Base-by-base conservation (phyloP, 345 rosid genomes). In the Syzygium jambos region DNA sequence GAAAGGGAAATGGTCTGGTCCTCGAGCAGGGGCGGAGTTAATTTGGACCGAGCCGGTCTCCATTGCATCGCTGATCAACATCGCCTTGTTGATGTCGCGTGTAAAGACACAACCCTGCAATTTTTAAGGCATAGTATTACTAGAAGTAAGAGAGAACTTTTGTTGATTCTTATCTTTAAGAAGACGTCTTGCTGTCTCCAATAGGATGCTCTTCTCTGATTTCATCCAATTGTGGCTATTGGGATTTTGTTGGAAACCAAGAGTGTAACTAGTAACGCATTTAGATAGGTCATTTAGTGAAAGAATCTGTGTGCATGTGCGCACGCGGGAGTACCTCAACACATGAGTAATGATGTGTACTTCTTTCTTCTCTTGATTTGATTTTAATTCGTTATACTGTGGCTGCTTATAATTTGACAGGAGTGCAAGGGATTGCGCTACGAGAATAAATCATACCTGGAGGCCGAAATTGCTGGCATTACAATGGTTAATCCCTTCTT, bases 11-110 rank as follows among this genome's bases (percentile, higher is more conserved):
- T 98, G 99, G 86, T 98, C 99, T 0, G 99, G 99, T 55, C 99
- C 99, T 17, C 99, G 96, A 90, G 99, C 99, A 2, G 99, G 99
- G 2, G 99, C 99, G 2, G 99, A 98, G 95, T 98, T 98, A 84
- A 98, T 98, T 92, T 95, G 99, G 88, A 98, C 99, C 0, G 99
- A 96, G n/a, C 99, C 99, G 0, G 99, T 94, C 92, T 98, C 99
- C 99, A 98, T 98, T 77, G 99, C 99, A 51, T 98, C 99, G 85
- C 99, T 94, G 85, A 96, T 94, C 92, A 98, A 63, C 83, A 98
- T 90, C 22, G 99, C 99, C 88, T 96, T 98, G 89, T 95, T 96
- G 86, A 98, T 94, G 91, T 98, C 99, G 86, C 92, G 96, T 2
- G 99, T 98, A 91, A 98, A 98, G 12, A 96, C 93, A 88, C 99